Evolutionary conservation across 352 stramenopile genomes (phyloP).

Genomic region (Globisporangium cystogenes): DNA sequence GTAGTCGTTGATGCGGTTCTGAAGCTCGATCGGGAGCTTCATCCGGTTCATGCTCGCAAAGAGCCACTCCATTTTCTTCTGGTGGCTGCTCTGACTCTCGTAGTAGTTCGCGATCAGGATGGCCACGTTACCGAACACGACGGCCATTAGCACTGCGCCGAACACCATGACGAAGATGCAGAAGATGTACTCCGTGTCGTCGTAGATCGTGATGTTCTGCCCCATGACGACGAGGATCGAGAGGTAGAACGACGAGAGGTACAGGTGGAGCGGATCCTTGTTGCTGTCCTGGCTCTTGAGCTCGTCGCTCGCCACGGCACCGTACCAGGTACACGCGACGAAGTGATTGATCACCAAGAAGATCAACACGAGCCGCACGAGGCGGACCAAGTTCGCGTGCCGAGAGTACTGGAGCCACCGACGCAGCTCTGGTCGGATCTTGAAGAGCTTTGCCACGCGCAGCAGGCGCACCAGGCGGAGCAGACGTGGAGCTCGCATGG

Average conservation of each 20-base stretch:
- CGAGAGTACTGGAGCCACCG: conserved; percentile 82
- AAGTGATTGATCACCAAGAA: conserved; percentile 81
- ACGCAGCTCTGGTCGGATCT: conserved; percentile 61
- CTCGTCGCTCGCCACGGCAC: conserved; percentile 44
- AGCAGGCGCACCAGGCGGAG: conserved; percentile 65
- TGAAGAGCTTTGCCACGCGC: conserved; percentile 65
- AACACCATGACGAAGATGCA: conserved; percentile 65
- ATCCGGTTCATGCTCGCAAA: conserved; percentile 81
- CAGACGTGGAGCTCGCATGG: conserved; percentile 55
- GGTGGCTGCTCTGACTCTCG: conserved; percentile 73
- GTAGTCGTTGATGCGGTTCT: conserved; percentile 83
- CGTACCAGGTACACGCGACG: conserved; percentile 75
- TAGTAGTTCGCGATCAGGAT: conserved; percentile 86
- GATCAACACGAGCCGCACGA: conserved; percentile 54
- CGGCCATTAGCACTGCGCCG: conserved; percentile 73
- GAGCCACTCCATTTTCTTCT: conserved; percentile 87
- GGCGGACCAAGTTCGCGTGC: conserved; percentile 65
- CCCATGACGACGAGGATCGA: conserved; percentile 75
- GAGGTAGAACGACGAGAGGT: conserved; percentile 64
- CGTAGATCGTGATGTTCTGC: conserved; percentile 64
- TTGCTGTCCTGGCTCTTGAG: conserved; percentile 30
- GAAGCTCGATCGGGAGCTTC: conserved; percentile 68
- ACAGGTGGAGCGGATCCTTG: conserved; percentile 30
- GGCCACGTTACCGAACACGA: conserved; percentile 84
- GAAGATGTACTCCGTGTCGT: conserved; percentile 71